Conservation (phyloP, 2,329 filamentous ascomycete genomes). For the Didymella arachidicola region DNA sequence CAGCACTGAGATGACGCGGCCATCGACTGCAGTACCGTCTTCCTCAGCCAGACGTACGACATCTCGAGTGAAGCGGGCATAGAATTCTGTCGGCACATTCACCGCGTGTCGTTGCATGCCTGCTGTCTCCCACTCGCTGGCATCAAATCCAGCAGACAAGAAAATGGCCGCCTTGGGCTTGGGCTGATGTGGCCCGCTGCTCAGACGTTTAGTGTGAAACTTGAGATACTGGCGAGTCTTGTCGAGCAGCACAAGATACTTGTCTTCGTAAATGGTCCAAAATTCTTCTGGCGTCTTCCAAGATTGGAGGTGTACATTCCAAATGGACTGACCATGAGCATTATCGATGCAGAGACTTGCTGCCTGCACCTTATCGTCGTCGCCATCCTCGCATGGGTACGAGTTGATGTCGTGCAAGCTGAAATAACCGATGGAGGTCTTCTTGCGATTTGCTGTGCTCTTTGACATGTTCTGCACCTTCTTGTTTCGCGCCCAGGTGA, state of each 20-base stretch:
- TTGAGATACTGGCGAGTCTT: constrained; percentile 83
- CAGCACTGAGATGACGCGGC: constrained; percentile 88
- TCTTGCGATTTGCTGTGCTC: constrained; percentile 79
- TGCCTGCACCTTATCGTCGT: constrained; percentile 90
- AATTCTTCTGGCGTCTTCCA: constrained; percentile 88
- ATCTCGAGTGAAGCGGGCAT: constrained; percentile 87
- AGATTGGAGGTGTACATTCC: constrained; percentile 92
- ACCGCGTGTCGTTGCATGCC: constrained; percentile 97
- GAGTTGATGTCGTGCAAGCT: constrained; percentile 98
- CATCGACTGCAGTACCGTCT: constrained; percentile 77
- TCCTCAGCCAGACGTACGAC: constrained; percentile 83
- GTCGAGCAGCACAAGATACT: constrained; percentile 78
- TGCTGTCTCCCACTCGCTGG: constrained; percentile 89
- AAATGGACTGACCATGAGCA: constrained; percentile 90
- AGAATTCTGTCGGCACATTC: constrained; percentile 96
- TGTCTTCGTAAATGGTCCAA: constrained; percentile 83
- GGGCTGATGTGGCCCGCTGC: constrained; percentile 63
- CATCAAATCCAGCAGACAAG: constrained; percentile 94
- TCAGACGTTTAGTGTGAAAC: constrained; percentile 72
- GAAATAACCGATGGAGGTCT: constrained; percentile 91
- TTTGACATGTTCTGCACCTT: constrained; percentile 70
- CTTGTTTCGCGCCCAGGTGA: constrained; percentile 88
- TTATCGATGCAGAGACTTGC: constrained; percentile 94
- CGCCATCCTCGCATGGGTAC: constrained; percentile 94
- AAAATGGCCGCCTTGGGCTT: constrained; percentile 87